A percentile compares a stretch with the other conserved stretches of the same genome.
Evolutionary conservation across 352 stramenopile species (phyloP).

Genomic region (Globisporangium carolinianum): DNA sequence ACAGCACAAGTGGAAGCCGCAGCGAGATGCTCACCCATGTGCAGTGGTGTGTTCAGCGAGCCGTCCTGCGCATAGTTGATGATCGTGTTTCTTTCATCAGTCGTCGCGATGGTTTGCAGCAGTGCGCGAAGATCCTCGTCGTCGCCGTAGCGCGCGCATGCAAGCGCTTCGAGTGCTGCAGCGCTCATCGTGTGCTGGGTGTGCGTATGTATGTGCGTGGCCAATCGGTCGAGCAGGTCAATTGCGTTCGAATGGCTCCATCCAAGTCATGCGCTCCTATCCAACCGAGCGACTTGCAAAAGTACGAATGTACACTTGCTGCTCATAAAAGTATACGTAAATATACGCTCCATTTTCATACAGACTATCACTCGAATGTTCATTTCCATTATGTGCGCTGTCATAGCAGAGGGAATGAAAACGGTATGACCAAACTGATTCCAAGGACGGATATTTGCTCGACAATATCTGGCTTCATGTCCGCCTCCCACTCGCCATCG

Average conservation of each 20-base stretch:
- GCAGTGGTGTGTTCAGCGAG: conserved; percentile 73
- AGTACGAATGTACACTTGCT: too few relatives aligned
- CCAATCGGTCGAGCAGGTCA: not conserved
- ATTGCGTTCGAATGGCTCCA: not conserved
- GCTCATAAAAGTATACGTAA: too few relatives aligned
- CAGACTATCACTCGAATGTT: too few relatives aligned
- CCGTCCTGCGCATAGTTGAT: conserved; percentile 74
- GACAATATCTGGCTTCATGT: too few relatives aligned
- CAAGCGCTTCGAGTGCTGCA: conserved; percentile 42
- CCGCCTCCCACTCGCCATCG: too few relatives aligned
- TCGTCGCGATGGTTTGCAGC: conserved; percentile 16
- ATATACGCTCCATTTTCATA: too few relatives aligned
- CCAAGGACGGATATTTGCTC: too few relatives aligned
- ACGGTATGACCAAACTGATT: too few relatives aligned
- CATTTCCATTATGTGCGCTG: too few relatives aligned
- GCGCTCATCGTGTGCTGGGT: conserved; percentile 12
- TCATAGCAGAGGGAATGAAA: too few relatives aligned
- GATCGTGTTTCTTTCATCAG: conserved; percentile 18
- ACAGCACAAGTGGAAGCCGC: not conserved
- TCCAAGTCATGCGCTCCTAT: not conserved
- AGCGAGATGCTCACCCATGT: conserved; percentile 60
- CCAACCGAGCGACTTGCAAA: not conserved
- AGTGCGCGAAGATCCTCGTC: conserved; percentile 47
- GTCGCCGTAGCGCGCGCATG: conserved; percentile 69
- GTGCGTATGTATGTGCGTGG: not conserved